A percentile compares a stretch with the other conserved stretches of the same genome.
phyloP scores from a whole-genome alignment of 441 rosid genomes.

The Codiaeum variegatum region DNA sequence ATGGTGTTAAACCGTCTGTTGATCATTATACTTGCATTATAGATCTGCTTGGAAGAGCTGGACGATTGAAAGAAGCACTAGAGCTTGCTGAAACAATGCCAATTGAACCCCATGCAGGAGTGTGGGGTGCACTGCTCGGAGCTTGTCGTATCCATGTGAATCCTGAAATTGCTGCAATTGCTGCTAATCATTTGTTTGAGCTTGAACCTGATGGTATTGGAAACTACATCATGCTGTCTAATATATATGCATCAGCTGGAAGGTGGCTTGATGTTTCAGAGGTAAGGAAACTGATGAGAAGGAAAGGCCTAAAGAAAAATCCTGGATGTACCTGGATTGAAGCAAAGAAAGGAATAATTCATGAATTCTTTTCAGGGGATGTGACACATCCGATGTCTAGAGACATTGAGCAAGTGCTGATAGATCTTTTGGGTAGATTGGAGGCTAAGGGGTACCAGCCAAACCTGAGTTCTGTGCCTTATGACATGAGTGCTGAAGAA shows the following conservation, averaged over 20 bases:
- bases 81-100: constrained; percentile 54
- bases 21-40: constrained; percentile 77
- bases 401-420: constrained; percentile 49
- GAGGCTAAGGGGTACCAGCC: constrained; percentile 48
- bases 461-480: constrained; percentile 44
- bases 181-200: constrained; percentile 63
- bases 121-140: constrained; percentile 92
- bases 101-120: constrained; percentile 51
- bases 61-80: constrained; percentile 62
- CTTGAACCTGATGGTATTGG: constrained; percentile 65
- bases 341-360: constrained; percentile 47
- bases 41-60: constrained; percentile 76
- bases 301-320: constrained; percentile 57
- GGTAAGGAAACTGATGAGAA: constrained; percentile 50
- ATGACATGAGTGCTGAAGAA: constrained; percentile 44
- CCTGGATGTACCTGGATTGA: constrained; percentile 85
- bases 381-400: constrained; percentile 46
- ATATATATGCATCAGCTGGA: constrained; percentile 60
- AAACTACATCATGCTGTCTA: constrained; percentile 66
- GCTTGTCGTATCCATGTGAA: constrained; percentile 65
- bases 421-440: constrained; percentile 42
- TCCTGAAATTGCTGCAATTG: constrained; percentile 66
- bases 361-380: constrained; percentile 67
- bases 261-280: constrained; percentile 49
- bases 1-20: constrained; percentile 49